Base-by-base conservation (phyloP, 2,329 filamentous ascomycete genomes). In the Talaromyces amestolkiae region DNA sequence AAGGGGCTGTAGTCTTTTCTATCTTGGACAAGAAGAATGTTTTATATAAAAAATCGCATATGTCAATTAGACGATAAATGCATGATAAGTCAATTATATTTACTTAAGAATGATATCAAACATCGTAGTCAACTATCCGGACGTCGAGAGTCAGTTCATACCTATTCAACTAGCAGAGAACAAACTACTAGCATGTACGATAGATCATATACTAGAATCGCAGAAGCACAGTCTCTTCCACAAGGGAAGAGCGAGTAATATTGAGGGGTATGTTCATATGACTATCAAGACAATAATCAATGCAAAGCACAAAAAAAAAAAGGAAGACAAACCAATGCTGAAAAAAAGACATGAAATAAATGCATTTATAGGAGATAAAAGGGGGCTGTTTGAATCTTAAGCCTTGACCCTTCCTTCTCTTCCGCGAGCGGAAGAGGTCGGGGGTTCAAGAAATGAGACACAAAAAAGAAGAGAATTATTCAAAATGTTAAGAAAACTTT, bases 1-100 rank as follows among this genome's bases (percentile, higher is more conserved):
- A 80, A 81, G 73, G 77, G 79, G 51, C 65, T 79, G 69, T 78
- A 75, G 71, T 8, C 22, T 39, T 24, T 3, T 9, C 4, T 6
- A 4, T 37, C 27, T 31, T 39, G 6, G 9, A 45, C 19, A 31
- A 43, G 22, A 39, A 27, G 5, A 37, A 15, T 45, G 19, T 47
- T 24, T 53, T 31, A 13, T 39, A 39, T 27, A 39, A 39, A 15
- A 58, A 54, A 63, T 11, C 10, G n/a, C 13, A 58, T 24, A 43
- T 35, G 17, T 56, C 31, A 24, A 22, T 56, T 54, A 54, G 17
- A 54, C 27, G 2, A 31, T 31, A 3, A 19, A 54, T 35, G 31
- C 17, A 10, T 37, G 35, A 37, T 13, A 37, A 10, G 1, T 37
- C 22, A 13, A 37, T 37, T 9, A 37, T 37, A 3, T 13, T 13